Percentiles rank a stretch among this genome's conserved stretches.
Evolutionary conservation across 176 grass and related monocot genomes (phyloP).

Genomic region (maize (Zea mays)): DNA sequence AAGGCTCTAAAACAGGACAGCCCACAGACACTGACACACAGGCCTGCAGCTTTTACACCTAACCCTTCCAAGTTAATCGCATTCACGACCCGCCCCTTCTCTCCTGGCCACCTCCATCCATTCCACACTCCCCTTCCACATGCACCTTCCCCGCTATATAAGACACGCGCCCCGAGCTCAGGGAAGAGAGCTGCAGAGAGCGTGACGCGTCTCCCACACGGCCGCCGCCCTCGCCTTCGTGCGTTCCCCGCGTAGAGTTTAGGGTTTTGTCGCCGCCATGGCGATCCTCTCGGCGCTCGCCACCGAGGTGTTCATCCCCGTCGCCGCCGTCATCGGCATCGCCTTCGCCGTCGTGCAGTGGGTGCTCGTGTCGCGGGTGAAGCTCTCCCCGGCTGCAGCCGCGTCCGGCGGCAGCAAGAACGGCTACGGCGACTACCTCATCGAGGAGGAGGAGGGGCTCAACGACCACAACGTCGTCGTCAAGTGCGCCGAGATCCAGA

Average conservation of each 20-base stretch:
- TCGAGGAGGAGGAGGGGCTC: conserved; percentile 94
- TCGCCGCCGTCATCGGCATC: conserved; percentile 63
- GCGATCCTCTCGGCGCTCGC: conserved; percentile 65
- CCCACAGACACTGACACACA: too few species aligned
- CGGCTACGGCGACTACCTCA: conserved; percentile 65
- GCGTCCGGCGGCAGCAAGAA: conserved; percentile 46
- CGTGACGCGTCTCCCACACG: conserved; percentile 22
- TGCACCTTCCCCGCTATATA: conserved; percentile 29
- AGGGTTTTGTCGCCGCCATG: conserved; percentile 33
- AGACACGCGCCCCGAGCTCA: conserved; percentile 24
- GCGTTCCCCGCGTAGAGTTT: conserved; percentile 6
- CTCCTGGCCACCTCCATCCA: conserved; percentile 6
- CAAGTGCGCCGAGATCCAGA: conserved; percentile 91
- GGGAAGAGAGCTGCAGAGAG: conserved; percentile 34
- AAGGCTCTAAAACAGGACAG: too few species aligned
- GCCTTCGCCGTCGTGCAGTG: conserved; percentile 76
- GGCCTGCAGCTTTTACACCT: not conserved
- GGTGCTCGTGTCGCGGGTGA: conserved; percentile 67
- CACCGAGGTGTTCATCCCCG: conserved; percentile 70
- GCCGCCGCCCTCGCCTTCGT: not conserved
- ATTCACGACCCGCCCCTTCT: not conserved
- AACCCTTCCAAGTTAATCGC: accelerated
- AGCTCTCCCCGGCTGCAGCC: conserved; percentile 63
- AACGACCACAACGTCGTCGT: conserved; percentile 91
- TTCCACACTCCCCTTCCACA: not conserved